Percentiles rank a stretch among this genome's conserved stretches.
Conservation (phyloP, 371 early-diverging fungal genomes). For the Batkoa obscura region DNA sequence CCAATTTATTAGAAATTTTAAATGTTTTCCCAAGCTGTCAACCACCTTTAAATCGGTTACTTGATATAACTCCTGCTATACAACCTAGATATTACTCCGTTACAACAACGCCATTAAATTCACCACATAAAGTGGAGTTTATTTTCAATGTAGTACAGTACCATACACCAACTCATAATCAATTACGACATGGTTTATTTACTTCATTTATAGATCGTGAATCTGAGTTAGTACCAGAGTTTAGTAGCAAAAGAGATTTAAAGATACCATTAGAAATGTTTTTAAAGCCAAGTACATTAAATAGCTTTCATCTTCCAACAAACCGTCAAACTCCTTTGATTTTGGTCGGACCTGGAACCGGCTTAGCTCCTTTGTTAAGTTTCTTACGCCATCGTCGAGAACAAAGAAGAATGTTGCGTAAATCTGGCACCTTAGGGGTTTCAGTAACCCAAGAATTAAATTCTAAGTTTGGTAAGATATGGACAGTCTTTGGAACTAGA, state of each 20-base stretch:
- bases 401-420: conserved; percentile 17
- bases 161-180: conserved; percentile 16
- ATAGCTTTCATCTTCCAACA: conserved; percentile 32
- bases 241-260: too few relatives aligned
- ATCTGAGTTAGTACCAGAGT: conserved; percentile 19
- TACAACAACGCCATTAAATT: conserved; percentile 36
- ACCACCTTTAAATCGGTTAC: conserved; percentile 33
- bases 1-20: conserved; percentile 58
- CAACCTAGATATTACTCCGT: conserved; percentile 79
- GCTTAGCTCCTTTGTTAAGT: conserved; percentile 73
- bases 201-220: conserved; percentile 59
- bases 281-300: not conserved
- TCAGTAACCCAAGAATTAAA: conserved; percentile 15
- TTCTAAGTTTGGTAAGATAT: conserved; percentile 19
- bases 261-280: conserved; percentile 6
- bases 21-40: conserved; percentile 48
- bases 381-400: conserved; percentile 46
- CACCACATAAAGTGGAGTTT: conserved; percentile 29
- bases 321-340: conserved; percentile 33
- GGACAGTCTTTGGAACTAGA: conserved; percentile 45
- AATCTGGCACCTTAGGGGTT: conserved; percentile 19
- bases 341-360: conserved; percentile 75
- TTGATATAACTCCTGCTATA: conserved; percentile 56
- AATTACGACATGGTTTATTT: conserved; percentile 48
- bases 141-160: conserved; percentile 79